phyloP scores from a whole-genome alignment of 805 yeast genomes.

The Trichomonascus vanleenenianus region DNA sequence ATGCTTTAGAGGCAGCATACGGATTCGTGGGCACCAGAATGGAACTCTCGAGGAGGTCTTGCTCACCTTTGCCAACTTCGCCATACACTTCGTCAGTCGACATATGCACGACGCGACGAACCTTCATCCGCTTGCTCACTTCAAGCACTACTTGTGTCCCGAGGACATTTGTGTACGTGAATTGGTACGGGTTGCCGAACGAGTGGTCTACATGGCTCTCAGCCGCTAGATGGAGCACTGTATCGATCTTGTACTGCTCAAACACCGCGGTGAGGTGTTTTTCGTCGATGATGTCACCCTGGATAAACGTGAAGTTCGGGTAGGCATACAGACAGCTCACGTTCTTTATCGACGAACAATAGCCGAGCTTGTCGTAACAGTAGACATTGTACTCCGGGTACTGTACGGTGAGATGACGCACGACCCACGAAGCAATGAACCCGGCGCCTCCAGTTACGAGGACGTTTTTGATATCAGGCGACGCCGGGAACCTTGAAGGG shows the following conservation, averaged over 20 bases:
- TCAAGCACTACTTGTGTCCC: constrained; percentile 44
- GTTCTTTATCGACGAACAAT: constrained; percentile 35
- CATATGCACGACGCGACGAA: constrained; percentile 35
- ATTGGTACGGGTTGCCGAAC: constrained; percentile 36
- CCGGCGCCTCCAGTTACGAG: constrained; percentile 54
- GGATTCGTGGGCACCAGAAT: constrained; percentile 47
- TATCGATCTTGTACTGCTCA: constrained; percentile 21
- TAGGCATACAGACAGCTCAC: constrained; percentile 25
- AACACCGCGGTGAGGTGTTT: constrained; percentile 20
- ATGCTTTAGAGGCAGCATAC: constrained; percentile 49
- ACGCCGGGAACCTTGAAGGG: not conserved
- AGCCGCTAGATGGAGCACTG: constrained; percentile 47
- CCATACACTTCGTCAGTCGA: constrained; percentile 60
- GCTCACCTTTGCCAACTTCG: constrained; percentile 28
- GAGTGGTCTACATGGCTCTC: constrained; percentile 49
- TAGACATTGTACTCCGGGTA: constrained; percentile 30
- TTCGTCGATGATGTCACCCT: constrained; percentile 32
- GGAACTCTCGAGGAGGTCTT: constrained; percentile 29
- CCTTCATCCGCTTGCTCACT: constrained; percentile 24
- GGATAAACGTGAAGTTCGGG: constrained; percentile 22
- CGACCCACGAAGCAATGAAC: constrained; percentile 45
- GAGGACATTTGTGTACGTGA: constrained; percentile 38
- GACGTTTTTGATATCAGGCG: constrained; percentile 16
- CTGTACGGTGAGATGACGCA: constrained; percentile 29
- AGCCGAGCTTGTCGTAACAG: constrained; percentile 41